phyloP scores from a whole-genome alignment of 352 stramenopile genomes.

The Globisporangium cederbergense region DNA sequence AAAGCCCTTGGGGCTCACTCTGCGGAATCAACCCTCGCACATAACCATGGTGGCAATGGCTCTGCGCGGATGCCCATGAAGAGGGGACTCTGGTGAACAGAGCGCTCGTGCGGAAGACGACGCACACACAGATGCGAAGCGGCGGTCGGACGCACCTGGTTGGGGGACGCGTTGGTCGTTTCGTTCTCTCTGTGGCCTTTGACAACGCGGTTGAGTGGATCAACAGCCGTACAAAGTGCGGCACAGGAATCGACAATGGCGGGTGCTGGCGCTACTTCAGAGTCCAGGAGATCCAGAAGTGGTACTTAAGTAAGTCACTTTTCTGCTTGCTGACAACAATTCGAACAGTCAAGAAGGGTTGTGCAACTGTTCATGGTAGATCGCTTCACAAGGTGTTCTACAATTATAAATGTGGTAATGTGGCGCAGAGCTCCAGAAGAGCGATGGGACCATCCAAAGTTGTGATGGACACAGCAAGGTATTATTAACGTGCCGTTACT shows the following conservation, averaged over 20 bases:
- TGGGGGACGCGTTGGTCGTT: constrained; percentile 11
- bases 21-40: not conserved
- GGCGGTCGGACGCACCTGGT: constrained; percentile 14
- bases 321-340: not conserved
- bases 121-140: not conserved
- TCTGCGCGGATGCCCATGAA: not conserved
- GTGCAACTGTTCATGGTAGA: not conserved
- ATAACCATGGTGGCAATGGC: not conserved
- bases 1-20: not conserved
- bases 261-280: constrained; percentile 1
- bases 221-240: constrained; percentile 15
- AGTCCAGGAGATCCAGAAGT: not conserved
- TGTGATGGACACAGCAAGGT: no score
- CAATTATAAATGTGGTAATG: not conserved
- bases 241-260: constrained; percentile 8
- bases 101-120: not conserved
- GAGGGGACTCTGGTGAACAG: not conserved
- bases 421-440: not conserved
- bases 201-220: constrained; percentile 19
- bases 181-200: constrained; percentile 21
- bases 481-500: no score
- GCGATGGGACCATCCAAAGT: no score
- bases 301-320: not conserved
- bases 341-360: not conserved
- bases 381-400: not conserved